Percentiles rank a stretch among this genome's conserved stretches.
Conservation (phyloP, 192 early-diverging fungal species). For the Paraglomus occultum region DNA sequence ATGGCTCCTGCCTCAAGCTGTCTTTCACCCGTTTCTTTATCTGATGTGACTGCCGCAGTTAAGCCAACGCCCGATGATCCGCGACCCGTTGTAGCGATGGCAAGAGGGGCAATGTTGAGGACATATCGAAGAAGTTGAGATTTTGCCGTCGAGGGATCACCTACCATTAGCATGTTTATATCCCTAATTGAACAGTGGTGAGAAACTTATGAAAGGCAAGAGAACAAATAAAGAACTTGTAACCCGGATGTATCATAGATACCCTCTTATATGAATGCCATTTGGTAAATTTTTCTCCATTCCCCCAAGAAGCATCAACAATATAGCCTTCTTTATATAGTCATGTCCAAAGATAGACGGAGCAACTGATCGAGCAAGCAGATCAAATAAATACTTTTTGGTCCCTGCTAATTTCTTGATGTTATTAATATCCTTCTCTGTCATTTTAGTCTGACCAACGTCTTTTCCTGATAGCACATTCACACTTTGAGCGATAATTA, state of each 20-base stretch:
- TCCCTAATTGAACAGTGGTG: conserved; percentile 59
- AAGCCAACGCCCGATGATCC: conserved; percentile 97
- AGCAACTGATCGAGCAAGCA: conserved; percentile 83
- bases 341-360: conserved; percentile 90
- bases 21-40: conserved; percentile 94
- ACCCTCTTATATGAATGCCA: conserved; percentile 94
- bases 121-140: conserved; percentile 98
- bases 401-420: conserved; percentile 74
- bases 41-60: conserved; percentile 92
- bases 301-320: conserved; percentile 89
- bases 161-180: conserved; percentile 98
- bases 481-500: conserved; percentile 87
- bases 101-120: conserved; percentile 90
- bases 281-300: conserved; percentile 91
- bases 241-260: conserved; percentile 10
- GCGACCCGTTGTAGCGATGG: conserved; percentile 95
- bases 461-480: conserved; percentile 66
- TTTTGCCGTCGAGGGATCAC: conserved; percentile 98
- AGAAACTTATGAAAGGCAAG: not conserved
- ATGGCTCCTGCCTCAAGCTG: conserved; percentile 97
- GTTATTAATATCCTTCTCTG: conserved; percentile 82
- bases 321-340: conserved; percentile 91
- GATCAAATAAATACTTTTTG: conserved; percentile 71
- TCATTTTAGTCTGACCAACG: conserved; percentile 66
- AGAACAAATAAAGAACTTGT: not conserved